Conservation (phyloP, 75 land plant genomes). For the Sequoia sempervirens region DNA sequence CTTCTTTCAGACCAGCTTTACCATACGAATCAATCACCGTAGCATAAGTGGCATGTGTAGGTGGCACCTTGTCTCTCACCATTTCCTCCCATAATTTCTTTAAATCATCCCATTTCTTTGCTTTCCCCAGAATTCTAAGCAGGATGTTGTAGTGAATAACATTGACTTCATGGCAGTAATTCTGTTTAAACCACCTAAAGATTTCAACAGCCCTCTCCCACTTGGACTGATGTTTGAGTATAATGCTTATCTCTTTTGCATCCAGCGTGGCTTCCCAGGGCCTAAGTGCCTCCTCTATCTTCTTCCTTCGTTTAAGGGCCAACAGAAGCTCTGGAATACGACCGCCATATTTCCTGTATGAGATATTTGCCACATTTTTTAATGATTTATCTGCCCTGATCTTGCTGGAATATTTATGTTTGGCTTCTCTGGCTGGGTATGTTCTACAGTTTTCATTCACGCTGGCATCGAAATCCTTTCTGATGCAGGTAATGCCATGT, state of each 20-base stretch:
- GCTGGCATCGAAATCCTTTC: no score
- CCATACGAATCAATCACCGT: slow-evolving; percentile 79
- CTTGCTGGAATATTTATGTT: no score
- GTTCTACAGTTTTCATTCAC: no score
- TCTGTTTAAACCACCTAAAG: slow-evolving; percentile 66
- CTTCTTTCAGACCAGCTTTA: slow-evolving; percentile 58
- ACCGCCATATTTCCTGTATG: slow-evolving; percentile 32
- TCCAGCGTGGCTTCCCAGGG: slow-evolving; percentile 54
- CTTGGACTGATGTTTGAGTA: slow-evolving; percentile 72
- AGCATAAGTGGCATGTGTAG: slow-evolving; percentile 73
- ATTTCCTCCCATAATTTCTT: slow-evolving; percentile 63
- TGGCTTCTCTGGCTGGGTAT: no score
- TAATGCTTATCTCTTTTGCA: slow-evolving; percentile 61
- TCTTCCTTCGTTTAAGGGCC: slow-evolving; percentile 33
- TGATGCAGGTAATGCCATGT: no score
- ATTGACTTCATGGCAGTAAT: slow-evolving; percentile 53
- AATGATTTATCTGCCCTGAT: no score
- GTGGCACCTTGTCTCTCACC: slow-evolving; percentile 35
- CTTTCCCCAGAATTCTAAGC: slow-evolving; percentile 65
- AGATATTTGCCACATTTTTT: neutral
- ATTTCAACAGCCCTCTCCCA: slow-evolving; percentile 71
- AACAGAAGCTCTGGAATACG: slow-evolving; percentile 47
- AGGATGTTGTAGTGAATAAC: slow-evolving; percentile 84
- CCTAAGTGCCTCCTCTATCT: slow-evolving; percentile 56
- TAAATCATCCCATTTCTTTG: slow-evolving; percentile 51